Base-by-base conservation (phyloP, 2,329 filamentous ascomycete genomes). In the Ceratocystis huliohia region DNA sequence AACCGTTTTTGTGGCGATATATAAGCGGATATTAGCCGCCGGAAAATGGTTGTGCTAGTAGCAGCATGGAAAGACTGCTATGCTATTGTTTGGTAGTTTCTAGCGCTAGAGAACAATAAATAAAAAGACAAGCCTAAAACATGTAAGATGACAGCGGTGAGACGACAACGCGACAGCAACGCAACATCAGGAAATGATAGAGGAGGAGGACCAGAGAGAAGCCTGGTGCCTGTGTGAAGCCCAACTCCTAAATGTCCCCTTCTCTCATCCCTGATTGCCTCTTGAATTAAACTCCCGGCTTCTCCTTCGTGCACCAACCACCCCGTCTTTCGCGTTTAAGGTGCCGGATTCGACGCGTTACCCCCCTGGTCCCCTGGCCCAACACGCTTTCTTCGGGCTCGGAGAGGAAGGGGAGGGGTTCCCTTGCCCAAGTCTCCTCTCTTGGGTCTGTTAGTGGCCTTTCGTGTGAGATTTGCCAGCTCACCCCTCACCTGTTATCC, bases 261-360 rank as follows among this genome's bases (percentile, higher is more conserved):
- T 41, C 37, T 41, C 37, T 15, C 37, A 41, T 41, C 37, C 37
- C 48, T 50, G 53, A 22, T 33, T 57, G 13, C 5, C 28, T 59
- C 28, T 30, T 37, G 56, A 4, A 8, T 37, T 59, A 53, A 25
- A 53, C 56, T 33, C 28, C 30, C 56, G 56, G 56, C 28, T 37
- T 59, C 56, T 15, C 56, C 56, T 59, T 57, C 10, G 10, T 53
- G 56, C 56, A 59, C 56, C 56, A 59, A 37, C 56, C 56, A 59
- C 56, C 56, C 56, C 56, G 53, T 33, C 53, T 20, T 22, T 59
- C 56, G 25, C 56, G 56, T 59, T 30, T 37, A n/a, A 30, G 25
- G 17, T 8, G 48, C 10, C 48, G 25, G 13, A 53, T 25, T 59
- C 56, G 56, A 33, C 56, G 56, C 56, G 56, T 59, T 15, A 59